A percentile compares a stretch with the other conserved stretches of the same genome.
phyloP scores from a whole-genome alignment of 345 rosid genomes.

The Carallia brachiata region DNA sequence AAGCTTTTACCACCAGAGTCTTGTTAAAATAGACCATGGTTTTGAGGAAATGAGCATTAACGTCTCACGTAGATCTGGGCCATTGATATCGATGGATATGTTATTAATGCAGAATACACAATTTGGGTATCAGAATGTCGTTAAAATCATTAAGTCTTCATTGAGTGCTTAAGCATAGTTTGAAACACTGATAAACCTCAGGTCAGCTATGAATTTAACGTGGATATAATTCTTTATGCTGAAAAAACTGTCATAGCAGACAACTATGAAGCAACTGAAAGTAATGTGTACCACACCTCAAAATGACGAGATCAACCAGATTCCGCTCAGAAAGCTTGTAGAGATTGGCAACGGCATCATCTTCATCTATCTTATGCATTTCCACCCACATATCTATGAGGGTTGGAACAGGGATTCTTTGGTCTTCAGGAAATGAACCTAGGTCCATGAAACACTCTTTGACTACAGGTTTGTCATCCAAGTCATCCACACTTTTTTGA shows the following conservation, averaged over 20 bases:
- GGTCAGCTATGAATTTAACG: no score
- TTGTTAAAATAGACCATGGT: no score
- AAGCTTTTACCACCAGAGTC: not conserved
- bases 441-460: conserved; percentile 32
- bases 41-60: no score
- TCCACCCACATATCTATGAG: conserved; percentile 25
- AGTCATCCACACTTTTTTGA: conserved; percentile 26
- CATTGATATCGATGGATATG: no score
- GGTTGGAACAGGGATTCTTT: conserved; percentile 17
- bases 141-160: no score
- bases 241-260: not conserved
- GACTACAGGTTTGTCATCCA: conserved; percentile 6
- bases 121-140: no score
- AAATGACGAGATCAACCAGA: conserved; percentile 17
- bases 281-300: conserved; percentile 5
- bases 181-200: no score
- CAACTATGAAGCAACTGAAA: not conserved
- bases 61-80: no score
- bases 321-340: conserved; percentile 13
- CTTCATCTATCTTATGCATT: conserved; percentile 19
- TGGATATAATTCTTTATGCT: not conserved
- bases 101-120: no score
- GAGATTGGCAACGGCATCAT: conserved; percentile 11
- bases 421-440: conserved; percentile 30
- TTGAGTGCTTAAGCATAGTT: no score